phyloP scores from a whole-genome alignment of 2,329 filamentous ascomycete species.

The Ophiosphaerella korrae region DNA sequence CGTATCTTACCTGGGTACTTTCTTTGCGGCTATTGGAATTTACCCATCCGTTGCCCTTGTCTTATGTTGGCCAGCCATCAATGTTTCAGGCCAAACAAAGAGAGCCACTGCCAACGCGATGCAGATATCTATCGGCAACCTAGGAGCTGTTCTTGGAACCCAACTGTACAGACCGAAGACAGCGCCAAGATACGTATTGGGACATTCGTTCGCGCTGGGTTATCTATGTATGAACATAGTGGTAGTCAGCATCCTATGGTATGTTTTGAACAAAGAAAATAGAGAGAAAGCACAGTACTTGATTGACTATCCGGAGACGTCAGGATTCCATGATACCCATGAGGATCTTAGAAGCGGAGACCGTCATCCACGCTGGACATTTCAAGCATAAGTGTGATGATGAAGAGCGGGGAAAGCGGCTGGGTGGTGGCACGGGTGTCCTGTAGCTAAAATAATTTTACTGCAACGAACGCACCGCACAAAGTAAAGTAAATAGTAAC shows the following conservation, averaged over 20 bases:
- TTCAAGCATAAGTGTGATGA: constrained; percentile 28
- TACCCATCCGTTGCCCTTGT: constrained; percentile 48
- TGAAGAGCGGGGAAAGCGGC: neutral
- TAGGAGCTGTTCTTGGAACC: constrained; percentile 48
- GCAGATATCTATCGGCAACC: constrained; percentile 58
- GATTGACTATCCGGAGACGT: constrained; percentile 29
- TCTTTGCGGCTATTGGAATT: constrained; percentile 47
- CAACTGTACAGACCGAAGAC: constrained; percentile 45
- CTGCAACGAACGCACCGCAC: too few species aligned
- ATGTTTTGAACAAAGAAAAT: constrained; percentile 40
- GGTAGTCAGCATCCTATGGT: constrained; percentile 38
- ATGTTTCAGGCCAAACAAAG: constrained; percentile 60
- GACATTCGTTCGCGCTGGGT: constrained; percentile 43
- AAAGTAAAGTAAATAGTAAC: too few species aligned
- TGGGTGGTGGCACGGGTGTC: too few species aligned
- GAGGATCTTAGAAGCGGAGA: constrained; percentile 41
- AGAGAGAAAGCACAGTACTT: constrained; percentile 32
- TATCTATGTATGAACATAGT: constrained; percentile 41
- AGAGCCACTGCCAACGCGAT: constrained; percentile 56
- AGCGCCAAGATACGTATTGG: constrained; percentile 42
- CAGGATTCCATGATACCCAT: constrained; percentile 35
- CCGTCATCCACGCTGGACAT: constrained; percentile 44
- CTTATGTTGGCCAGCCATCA: constrained; percentile 59
- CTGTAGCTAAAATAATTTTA: too few species aligned
- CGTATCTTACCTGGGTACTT: constrained; percentile 45